Conservation (phyloP, 805 yeast species). For the Priceomyces haplophilus region DNA sequence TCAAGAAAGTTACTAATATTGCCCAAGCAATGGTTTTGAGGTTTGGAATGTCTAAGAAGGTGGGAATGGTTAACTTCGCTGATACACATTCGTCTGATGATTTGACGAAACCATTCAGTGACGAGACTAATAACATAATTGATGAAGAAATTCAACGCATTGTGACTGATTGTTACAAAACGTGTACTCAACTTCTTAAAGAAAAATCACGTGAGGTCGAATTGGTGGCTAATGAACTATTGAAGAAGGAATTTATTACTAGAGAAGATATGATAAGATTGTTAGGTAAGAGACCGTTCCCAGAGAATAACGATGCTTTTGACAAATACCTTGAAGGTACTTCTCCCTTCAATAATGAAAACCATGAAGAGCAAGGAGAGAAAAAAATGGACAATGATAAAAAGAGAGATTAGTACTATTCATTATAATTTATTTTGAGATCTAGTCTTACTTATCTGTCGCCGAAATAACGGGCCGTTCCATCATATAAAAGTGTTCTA, state of each 20-base stretch:
- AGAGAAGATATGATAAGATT: constrained; percentile 90
- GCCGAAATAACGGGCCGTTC: no score
- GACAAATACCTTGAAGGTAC: constrained; percentile 62
- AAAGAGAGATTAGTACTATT: no score
- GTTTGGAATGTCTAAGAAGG: constrained; percentile 84
- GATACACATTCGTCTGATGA: constrained; percentile 67
- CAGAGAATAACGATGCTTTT: constrained; percentile 87
- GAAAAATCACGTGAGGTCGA: constrained; percentile 76
- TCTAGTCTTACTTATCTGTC: no score
- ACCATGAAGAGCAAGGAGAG: constrained; percentile 19
- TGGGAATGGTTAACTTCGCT: constrained; percentile 78
- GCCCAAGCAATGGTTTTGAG: constrained; percentile 91
- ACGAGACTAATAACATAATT: constrained; percentile 74
- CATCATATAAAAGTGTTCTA: no score
- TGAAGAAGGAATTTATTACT: constrained; percentile 84
- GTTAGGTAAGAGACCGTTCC: constrained; percentile 89
- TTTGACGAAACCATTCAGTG: constrained; percentile 84
- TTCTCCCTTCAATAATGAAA: constrained; percentile 38
- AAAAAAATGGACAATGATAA: not conserved
- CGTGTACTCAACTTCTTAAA: constrained; percentile 64
- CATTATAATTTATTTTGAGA: no score
- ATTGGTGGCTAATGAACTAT: constrained; percentile 80
- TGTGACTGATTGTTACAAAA: constrained; percentile 68
- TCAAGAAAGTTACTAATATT: constrained; percentile 91
- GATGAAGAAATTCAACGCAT: constrained; percentile 82